Percentiles rank a stretch among this genome's conserved stretches.
These are phyloP conservation scores for Acacia melanoxylon DNA, from an alignment of 306 rosid species.

Conservation along the genomic window DNA sequence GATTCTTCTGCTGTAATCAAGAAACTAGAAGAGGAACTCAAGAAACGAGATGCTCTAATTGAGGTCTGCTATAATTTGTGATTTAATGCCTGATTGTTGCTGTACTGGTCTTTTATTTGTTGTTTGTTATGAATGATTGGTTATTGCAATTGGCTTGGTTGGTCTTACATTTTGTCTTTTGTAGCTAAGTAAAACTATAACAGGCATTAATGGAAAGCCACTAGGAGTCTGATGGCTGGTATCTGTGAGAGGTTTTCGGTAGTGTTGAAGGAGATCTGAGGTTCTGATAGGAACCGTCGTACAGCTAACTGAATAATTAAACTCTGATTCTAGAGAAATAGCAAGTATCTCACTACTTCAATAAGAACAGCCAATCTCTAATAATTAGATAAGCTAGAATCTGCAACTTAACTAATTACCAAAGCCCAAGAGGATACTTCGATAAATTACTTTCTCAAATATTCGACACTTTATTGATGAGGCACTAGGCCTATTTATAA, in stretches of 20 bases:
- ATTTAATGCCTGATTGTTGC: slow-evolving; percentile 26
- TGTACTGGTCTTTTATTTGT: not conserved
- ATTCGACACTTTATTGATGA: too few relatives aligned
- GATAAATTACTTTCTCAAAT: too few relatives aligned
- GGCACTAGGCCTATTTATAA: too few relatives aligned
- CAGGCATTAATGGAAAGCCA: not conserved
- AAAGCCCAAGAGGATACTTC: too few relatives aligned
- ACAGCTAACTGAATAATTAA: too few relatives aligned
- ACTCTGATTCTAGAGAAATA: too few relatives aligned
- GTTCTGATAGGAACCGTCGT: too few relatives aligned
- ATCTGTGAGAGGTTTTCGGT: not conserved
- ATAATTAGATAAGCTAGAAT: too few relatives aligned
- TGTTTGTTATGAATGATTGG: not conserved
- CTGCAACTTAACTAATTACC: too few relatives aligned
- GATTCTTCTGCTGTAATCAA: slow-evolving; percentile 73
- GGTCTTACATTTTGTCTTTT: not conserved
- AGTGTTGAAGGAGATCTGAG: not conserved
- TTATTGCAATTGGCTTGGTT: slow-evolving; percentile 20
- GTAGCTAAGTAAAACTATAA: not conserved
- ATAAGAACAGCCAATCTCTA: too few relatives aligned
- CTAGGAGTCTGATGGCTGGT: not conserved
- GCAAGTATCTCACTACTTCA: too few relatives aligned
- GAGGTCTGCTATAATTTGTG: slow-evolving; percentile 64
- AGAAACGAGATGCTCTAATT: slow-evolving; percentile 91
- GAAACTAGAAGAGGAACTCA: slow-evolving; percentile 95